Conservation (phyloP, 306 rosid species). For the Mimosa bimucronata region DNA sequence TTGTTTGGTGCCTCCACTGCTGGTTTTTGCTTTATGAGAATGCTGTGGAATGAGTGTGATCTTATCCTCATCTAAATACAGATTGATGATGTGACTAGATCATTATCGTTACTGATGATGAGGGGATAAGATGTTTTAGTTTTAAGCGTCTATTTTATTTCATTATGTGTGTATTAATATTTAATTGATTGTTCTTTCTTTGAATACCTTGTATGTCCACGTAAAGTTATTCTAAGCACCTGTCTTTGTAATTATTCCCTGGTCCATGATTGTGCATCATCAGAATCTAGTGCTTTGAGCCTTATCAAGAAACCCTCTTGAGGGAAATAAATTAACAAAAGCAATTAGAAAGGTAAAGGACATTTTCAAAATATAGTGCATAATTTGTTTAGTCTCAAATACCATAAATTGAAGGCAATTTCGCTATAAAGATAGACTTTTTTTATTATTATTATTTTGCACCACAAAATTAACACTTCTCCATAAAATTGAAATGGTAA, state of each 20-base stretch:
- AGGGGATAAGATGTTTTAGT: neutral
- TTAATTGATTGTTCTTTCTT: neutral
- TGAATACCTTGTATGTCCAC: neutral
- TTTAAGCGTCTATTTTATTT: neutral
- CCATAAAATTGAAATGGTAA: neutral
- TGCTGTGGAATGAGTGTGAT: neutral
- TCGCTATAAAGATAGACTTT: neutral
- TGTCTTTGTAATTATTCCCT: neutral
- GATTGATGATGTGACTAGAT: neutral
- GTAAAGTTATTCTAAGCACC: neutral
- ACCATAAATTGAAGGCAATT: neutral
- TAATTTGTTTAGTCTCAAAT: neutral
- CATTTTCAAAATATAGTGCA: too few species aligned
- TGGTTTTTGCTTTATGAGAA: too few species aligned
- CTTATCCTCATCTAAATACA: neutral
- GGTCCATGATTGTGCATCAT: neutral
- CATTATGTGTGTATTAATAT: neutral
- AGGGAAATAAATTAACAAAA: neutral
- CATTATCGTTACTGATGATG: neutral
- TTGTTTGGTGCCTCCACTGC: neutral
- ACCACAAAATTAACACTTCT: neutral
- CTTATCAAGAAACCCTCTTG: neutral
- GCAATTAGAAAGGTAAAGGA: neutral
- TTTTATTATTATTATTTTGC: too few species aligned
- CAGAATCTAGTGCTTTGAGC: neutral